Evolutionary conservation across 1,284 basidiomycete genomes (phyloP).

Genomic region (Irpex sp.): DNA sequence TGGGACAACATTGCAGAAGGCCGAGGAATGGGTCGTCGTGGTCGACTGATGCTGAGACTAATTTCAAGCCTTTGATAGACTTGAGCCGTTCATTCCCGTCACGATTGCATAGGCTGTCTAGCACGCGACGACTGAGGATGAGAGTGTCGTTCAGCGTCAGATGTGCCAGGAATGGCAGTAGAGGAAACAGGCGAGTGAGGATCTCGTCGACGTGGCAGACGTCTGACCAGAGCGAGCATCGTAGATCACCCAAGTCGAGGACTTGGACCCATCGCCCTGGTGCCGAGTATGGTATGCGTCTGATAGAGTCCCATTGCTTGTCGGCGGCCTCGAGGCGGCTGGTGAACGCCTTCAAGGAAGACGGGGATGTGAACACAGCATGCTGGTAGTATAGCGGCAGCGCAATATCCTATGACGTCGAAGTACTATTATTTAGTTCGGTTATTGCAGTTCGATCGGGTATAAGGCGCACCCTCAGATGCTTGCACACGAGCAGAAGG

Average conservation of each 20-base stretch:
- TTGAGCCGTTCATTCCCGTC: slow-evolving; percentile 52
- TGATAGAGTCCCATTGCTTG: slow-evolving; percentile 80
- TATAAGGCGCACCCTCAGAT: slow-evolving; percentile 58
- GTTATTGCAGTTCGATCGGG: background rate
- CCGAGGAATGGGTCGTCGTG: slow-evolving; percentile 31
- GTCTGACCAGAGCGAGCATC: slow-evolving; percentile 39
- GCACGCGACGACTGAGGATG: slow-evolving; percentile 55
- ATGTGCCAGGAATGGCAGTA: slow-evolving; percentile 65
- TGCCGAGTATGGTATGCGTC: slow-evolving; percentile 77
- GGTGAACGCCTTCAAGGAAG: slow-evolving; percentile 55
- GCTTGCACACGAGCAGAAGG: slow-evolving; percentile 63
- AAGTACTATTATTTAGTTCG: background rate
- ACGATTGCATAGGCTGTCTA: slow-evolving; percentile 52
- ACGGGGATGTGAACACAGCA: slow-evolving; percentile 44
- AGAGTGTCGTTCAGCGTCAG: slow-evolving; percentile 59
- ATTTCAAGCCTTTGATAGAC: slow-evolving; percentile 55
- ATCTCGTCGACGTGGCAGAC: slow-evolving; percentile 54
- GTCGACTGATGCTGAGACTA: slow-evolving; percentile 14
- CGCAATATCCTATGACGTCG: slow-evolving; percentile 63
- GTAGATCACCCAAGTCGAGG: slow-evolving; percentile 64
- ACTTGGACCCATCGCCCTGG: slow-evolving; percentile 81
- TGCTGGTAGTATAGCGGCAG: slow-evolving; percentile 65
- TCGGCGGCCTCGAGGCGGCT: slow-evolving; percentile 58
- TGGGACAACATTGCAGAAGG: slow-evolving; percentile 53
- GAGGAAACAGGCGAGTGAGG: slow-evolving; percentile 60